Evolutionary conservation across 2,329 filamentous ascomycete species (phyloP), one percentile per base, ranked within the genome.

Genomic region (Curvularia sp.): DNA sequence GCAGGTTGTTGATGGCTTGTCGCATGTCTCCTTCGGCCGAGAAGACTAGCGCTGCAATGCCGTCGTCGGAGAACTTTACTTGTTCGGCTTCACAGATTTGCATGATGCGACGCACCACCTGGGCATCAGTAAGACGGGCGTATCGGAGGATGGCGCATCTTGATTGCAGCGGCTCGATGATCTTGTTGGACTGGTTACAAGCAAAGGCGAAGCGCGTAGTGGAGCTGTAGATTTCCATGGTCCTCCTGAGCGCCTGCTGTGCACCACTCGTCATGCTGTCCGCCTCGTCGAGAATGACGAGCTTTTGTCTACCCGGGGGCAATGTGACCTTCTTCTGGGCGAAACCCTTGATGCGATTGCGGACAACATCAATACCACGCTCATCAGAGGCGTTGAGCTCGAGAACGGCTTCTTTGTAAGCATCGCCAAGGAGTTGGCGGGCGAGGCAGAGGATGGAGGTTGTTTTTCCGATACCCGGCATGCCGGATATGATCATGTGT

Each of bases 311-410:
- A 8, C 95, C 95, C 0, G 88, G 82, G 0, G 95, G 93, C 12
- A 99, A 83, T 1, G 95, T 99, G 68, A 99, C 95, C 80, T 99
- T 99, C 80, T 99, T 99, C 79, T 98, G 95, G 3, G 95, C 95
- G 73, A 99, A 99, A 7, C 92, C 93, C 81, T 99, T 99, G 82
- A 99, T 99, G 63, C 95, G 85, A 77, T 97, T 97, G 51, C 95
- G 88, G 25, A 99, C 95, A 18, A 99, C 95, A 73, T 99, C 95
- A 76, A 99, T 99, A 71, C 94, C 93, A 84, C 95, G 86, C 79
- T 99, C 95, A 70, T 99, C 95, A 72, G 91, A 96, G 56, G 95
- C 95, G 74, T 99, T 99, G 67, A 99, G 84, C 78, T 99, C 95
- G 60, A 99, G 80, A 2, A 99, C 95, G 0, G 95, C 95, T 81